Evolutionary conservation across 768 basidiomycete genomes (phyloP).

Genomic region (Lentinula lateritia): DNA sequence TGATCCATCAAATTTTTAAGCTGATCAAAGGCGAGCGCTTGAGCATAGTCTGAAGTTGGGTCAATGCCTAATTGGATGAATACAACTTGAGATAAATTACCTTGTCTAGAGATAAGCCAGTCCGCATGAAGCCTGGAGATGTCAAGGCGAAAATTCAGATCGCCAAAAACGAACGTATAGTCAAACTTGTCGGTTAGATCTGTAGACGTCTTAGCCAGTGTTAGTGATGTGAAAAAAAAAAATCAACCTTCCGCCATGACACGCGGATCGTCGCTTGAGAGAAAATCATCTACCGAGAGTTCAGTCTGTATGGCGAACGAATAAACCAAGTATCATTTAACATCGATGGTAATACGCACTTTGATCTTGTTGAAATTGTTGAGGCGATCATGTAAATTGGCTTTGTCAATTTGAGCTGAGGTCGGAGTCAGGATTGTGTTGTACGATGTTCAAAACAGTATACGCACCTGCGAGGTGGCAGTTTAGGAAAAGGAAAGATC

Average conservation of each 20-base stretch:
- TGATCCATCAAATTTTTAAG: slow-evolving; percentile 69
- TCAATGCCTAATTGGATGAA: slow-evolving; percentile 6
- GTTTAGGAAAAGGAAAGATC: slow-evolving; percentile 83
- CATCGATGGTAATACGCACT: slow-evolving; percentile 25
- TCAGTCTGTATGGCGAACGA: slow-evolving; percentile 44
- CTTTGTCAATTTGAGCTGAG: slow-evolving; percentile 70
- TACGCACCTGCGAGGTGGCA: slow-evolving; percentile 78
- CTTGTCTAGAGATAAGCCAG: slow-evolving; percentile 83
- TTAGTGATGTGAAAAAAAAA: background rate
- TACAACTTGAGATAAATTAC: slow-evolving; percentile 26
- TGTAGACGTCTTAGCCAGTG: slow-evolving; percentile 17
- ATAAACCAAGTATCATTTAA: background rate
- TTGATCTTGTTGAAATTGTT: slow-evolving; percentile 90
- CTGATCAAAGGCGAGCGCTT: slow-evolving; percentile 90
- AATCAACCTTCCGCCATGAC: slow-evolving; percentile 61
- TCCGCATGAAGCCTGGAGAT: slow-evolving; percentile 90
- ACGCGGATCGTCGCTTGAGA: slow-evolving; percentile 58
- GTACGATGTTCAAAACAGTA: background rate
- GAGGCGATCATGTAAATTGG: slow-evolving; percentile 57
- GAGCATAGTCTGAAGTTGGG: slow-evolving; percentile 57
- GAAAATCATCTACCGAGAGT: slow-evolving; percentile 73
- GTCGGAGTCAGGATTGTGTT: background rate
- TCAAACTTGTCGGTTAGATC: slow-evolving; percentile 90
- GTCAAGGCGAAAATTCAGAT: slow-evolving; percentile 88
- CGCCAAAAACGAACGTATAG: slow-evolving; percentile 78